Base-by-base conservation (phyloP, 2,329 filamentous ascomycete genomes). In the Talaromyces sp. region DNA sequence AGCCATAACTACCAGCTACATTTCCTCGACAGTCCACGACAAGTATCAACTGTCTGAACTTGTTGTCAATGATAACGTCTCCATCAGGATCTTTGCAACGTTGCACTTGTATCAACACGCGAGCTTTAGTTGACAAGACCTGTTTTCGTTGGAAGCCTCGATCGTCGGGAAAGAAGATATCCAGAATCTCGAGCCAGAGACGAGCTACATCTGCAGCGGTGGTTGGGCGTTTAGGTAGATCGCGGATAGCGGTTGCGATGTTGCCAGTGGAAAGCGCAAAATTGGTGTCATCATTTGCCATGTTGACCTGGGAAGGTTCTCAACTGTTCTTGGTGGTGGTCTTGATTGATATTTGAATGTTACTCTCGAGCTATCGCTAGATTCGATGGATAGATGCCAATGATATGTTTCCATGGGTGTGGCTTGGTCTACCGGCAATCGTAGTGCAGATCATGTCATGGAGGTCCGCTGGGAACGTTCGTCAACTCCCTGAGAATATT, bases 181-280 rank as follows among this genome's bases (percentile, higher is more conserved):
- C 33, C 8, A 66, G 43, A 11, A 66, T 52, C 11, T 60, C 37
- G 17, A 57, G 37, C 60, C 60, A 66, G 52, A 66, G 57, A 27
- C 15, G 33, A 19, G 64, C 41, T 22, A 62, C 52, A 25, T 66
- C 52, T 17, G 37, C 52, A 27, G 43, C 52, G 17, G 45, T 62
- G 7, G 60, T 59, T n/a, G 64, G 59, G 64, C 60, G 31, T 19
- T 60, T 62, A 5, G 41, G 33, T n/a, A 62, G 35, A 19, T 54
- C 52, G 43, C 54, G 64, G 57, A 66, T 49, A 17, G 64, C 50
- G 11, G 59, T 43, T 22, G 54, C 50, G 9, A 50, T 45, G 27
- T 59, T n/a, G 5, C 64, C 64, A 8, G 64, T 62, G 0, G 64
- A 66, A 31, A 66, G 43, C 35, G 27, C 35, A 37, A 66, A 66